Conservation (phyloP, 306 rosid genomes). For the Sicyos baderoa region DNA sequence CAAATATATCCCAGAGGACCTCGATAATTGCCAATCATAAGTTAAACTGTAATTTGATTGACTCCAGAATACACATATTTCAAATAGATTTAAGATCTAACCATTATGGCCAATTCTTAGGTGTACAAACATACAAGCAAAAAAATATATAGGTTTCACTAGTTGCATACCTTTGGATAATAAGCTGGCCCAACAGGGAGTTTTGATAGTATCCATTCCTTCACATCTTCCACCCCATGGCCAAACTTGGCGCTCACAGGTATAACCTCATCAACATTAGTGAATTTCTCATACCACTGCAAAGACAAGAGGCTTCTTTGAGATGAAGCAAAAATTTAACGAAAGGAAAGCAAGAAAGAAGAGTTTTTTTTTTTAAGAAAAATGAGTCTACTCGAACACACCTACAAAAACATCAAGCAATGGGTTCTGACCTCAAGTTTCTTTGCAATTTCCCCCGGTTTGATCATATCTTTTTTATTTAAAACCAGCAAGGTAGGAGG, state of each 20-base stretch:
- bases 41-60: background rate
- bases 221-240: slow-evolving; percentile 84
- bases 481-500: slow-evolving; percentile 68
- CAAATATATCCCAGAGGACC: background rate
- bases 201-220: slow-evolving; percentile 87
- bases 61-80: background rate
- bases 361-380: background rate
- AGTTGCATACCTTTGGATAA: slow-evolving; percentile 68
- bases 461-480: slow-evolving; percentile 88
- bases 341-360: background rate
- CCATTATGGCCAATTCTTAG: background rate
- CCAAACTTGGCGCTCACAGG: slow-evolving; percentile 98
- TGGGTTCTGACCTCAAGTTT: slow-evolving; percentile 67
- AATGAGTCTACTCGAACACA: slow-evolving; percentile 17
- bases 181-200: slow-evolving; percentile 86
- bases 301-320: slow-evolving; percentile 25
- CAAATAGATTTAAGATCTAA: background rate
- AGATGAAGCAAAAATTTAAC: background rate
- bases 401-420: slow-evolving; percentile 30
- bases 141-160: background rate
- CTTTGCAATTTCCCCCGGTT: slow-evolving; percentile 97
- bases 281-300: slow-evolving; percentile 91
- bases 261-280: slow-evolving; percentile 79
- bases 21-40: background rate
- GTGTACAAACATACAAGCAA: background rate